phyloP scores from a whole-genome alignment of 1,284 basidiomycete genomes.

The Melampsora americana region DNA sequence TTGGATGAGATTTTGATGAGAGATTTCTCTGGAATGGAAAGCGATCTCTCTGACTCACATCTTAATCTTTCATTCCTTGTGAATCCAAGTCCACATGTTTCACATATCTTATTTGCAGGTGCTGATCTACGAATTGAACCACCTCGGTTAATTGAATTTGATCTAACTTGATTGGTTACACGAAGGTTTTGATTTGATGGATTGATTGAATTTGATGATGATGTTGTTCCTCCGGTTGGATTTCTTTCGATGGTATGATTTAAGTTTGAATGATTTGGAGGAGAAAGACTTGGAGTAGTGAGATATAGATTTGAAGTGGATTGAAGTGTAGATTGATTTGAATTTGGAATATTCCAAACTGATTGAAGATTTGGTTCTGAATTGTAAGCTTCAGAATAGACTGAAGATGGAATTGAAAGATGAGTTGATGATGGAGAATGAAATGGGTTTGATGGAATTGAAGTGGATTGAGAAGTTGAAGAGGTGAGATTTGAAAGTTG shows the following conservation, averaged over 20 bases:
- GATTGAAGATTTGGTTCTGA: background rate
- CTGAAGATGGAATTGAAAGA: background rate
- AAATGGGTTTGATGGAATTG: background rate
- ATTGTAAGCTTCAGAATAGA: background rate
- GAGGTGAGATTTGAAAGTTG: background rate
- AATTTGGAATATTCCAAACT: background rate
- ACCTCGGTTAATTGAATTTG: constrained; percentile 25
- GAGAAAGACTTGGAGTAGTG: background rate
- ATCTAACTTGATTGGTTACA: constrained; percentile 30
- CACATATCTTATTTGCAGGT: constrained; percentile 31
- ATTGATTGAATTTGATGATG: too few relatives aligned
- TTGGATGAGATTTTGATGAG: too few relatives aligned
- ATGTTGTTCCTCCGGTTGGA: too few relatives aligned
- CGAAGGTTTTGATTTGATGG: background rate
- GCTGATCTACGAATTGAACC: constrained; percentile 16
- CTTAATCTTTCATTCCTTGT: constrained; percentile 43
- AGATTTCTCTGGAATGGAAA: too few relatives aligned
- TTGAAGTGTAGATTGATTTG: background rate
- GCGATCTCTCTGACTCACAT: constrained; percentile 17
- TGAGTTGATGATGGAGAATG: background rate
- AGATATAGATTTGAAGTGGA: background rate
- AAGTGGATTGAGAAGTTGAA: too few relatives aligned
- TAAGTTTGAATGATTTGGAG: background rate
- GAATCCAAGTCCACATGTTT: constrained; percentile 17
- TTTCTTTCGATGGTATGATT: background rate